Percentiles rank a stretch among this genome's conserved stretches.
These are phyloP conservation scores for Xylariaceae sp. DNA, from an alignment of 2,329 filamentous ascomycete genomes.

Conservation along the genomic window DNA sequence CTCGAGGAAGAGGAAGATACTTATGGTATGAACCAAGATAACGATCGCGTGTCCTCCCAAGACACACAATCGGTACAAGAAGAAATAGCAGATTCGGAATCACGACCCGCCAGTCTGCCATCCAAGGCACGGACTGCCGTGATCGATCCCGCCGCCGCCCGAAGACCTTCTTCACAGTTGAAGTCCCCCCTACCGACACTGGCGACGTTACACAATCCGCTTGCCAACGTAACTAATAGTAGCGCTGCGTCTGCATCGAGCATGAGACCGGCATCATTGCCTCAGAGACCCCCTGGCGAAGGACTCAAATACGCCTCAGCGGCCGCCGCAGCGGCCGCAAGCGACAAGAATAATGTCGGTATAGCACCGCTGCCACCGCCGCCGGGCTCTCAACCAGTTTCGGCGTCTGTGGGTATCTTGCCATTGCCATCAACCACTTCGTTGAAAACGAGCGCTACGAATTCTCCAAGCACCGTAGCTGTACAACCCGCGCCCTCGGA, in stretches of 20 bases:
- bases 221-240: constrained; percentile 59
- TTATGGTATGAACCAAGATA: constrained; percentile 75
- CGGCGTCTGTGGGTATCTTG: constrained; percentile 39
- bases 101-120: constrained; percentile 42
- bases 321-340: constrained; percentile 86
- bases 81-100: constrained; percentile 62
- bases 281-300: constrained; percentile 79
- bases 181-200: constrained; percentile 93
- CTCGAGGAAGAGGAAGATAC: constrained; percentile 87
- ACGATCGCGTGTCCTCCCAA: constrained; percentile 89
- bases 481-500: constrained; percentile 43
- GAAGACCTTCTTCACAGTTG: constrained; percentile 81
- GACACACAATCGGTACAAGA: constrained; percentile 91
- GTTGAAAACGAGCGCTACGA: constrained; percentile 53
- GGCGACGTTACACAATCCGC: constrained; percentile 77
- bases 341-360: constrained; percentile 80
- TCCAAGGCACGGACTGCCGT: constrained; percentile 52
- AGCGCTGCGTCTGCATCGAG: constrained; percentile 42
- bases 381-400: constrained; percentile 53
- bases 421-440: constrained; percentile 48
- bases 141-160: constrained; percentile 54
- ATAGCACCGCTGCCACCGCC: constrained; percentile 92
- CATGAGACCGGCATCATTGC: constrained; percentile 92
- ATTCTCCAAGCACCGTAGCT: constrained; percentile 48
- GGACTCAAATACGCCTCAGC: constrained; percentile 95